Conservation (phyloP, 257 asterid species). For the Linderniella brevidens region DNA sequence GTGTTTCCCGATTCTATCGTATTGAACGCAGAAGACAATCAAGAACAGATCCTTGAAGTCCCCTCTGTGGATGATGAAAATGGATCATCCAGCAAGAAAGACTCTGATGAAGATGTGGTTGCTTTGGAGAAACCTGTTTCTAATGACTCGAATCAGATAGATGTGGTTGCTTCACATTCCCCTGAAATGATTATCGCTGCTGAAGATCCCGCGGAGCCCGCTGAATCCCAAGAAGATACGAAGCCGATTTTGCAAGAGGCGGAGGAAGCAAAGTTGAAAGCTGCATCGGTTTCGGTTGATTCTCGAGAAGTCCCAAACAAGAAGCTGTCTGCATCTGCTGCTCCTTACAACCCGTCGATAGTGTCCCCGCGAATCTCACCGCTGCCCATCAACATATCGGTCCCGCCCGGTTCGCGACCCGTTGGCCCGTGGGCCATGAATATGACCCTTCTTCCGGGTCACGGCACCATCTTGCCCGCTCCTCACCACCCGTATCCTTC, state of each 20-base stretch:
- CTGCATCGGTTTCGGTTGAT: conserved; percentile 29
- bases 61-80: conserved; percentile 14
- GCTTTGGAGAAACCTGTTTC: conserved; percentile 15
- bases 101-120: conserved; percentile 19
- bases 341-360: conserved; percentile 84
- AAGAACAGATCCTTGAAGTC: conserved; percentile 21
- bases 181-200: conserved; percentile 15
- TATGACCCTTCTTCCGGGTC: conserved; percentile 77
- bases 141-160: conserved; percentile 21
- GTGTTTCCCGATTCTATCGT: conserved; percentile 14
- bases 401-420: conserved; percentile 48
- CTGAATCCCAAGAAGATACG: conserved; percentile 16
- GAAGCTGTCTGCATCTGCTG: conserved; percentile 91
- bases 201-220: conserved; percentile 19
- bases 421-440: conserved; percentile 84
- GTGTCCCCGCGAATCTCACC: conserved; percentile 45
- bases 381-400: conserved; percentile 40
- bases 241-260: conserved; percentile 22
- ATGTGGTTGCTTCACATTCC: conserved; percentile 20
- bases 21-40: conserved; percentile 20
- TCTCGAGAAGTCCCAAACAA: conserved; percentile 43
- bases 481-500: conserved; percentile 86
- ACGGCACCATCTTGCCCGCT: conserved; percentile 45
- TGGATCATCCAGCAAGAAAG: conserved; percentile 19
- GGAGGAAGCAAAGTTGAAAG: conserved; percentile 27